phyloP scores from a whole-genome alignment of 768 basidiomycete species.

The Termitomyces sp. region DNA sequence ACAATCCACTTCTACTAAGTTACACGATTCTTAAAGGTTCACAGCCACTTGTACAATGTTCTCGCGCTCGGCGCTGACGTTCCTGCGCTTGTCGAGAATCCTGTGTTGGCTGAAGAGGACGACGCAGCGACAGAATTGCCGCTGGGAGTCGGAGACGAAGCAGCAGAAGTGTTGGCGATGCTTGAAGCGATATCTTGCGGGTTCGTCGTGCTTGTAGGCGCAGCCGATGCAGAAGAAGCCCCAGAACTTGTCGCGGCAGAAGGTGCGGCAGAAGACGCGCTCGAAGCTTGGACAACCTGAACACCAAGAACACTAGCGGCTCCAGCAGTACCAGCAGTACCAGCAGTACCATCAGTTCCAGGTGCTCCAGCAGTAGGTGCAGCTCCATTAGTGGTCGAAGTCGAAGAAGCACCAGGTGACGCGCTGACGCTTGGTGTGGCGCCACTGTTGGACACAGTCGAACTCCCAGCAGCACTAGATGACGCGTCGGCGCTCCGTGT shows the following conservation, averaged over 20 bases:
- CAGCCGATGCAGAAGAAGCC: slow-evolving; percentile 2
- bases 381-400: slow-evolving; percentile 7
- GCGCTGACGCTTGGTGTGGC: neutral
- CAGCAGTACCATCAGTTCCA: too few species aligned
- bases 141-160: slow-evolving; percentile 6
- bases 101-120: neutral
- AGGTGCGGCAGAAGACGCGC: slow-evolving; percentile 7
- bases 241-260: neutral
- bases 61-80: slow-evolving; percentile 16
- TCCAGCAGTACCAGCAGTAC: too few species aligned
- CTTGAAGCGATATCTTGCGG: slow-evolving; percentile 26
- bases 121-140: neutral
- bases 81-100: neutral
- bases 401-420: neutral
- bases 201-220: slow-evolving; percentile 15
- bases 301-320: slow-evolving; percentile 13
- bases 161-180: slow-evolving; percentile 20
- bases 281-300: neutral
- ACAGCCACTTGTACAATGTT: slow-evolving; percentile 27
- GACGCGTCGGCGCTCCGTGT: neutral
- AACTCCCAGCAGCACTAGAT: neutral
- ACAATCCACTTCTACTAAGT: neutral
- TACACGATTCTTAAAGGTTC: slow-evolving; percentile 22
- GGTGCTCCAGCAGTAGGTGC: slow-evolving; percentile 9
- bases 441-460: neutral